Base-by-base conservation (phyloP, 768 basidiomycete genomes). In the Kwoniella dejecticola region DNA sequence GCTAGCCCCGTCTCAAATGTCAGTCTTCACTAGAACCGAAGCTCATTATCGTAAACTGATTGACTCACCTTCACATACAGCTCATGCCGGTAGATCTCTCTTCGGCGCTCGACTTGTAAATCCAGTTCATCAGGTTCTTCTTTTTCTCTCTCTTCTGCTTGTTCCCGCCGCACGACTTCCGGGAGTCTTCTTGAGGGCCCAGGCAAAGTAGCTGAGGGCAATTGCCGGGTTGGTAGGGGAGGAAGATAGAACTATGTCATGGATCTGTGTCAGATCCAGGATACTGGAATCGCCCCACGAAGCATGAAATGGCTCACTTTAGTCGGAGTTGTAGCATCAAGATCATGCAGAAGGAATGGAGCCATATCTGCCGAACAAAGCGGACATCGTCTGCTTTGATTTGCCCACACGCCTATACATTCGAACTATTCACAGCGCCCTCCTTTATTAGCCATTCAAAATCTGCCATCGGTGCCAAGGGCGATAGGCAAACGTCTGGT, bases 11-110 rank as follows among this genome's bases (percentile, higher is more conserved):
- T n/a, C n/a, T n/a, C n/a, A n/a, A n/a, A n/a, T n/a, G n/a, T n/a
- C n/a, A n/a, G n/a, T n/a, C n/a, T n/a, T n/a, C n/a, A n/a, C n/a
- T n/a, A n/a, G n/a, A n/a, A n/a, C n/a, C n/a, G n/a, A n/a, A n/a
- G n/a, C n/a, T n/a, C n/a, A n/a, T n/a, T n/a, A n/a, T n/a, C n/a
- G n/a, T n/a, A n/a, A n/a, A n/a, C n/a, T n/a, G n/a, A n/a, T n/a
- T n/a, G n/a, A n/a, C 84, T 44, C 55, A 91, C 92, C 84, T 95
- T 96, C 13, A 88, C 91, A 71, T 89, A 95, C 4, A 94, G 79
- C 61, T 85, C 79, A 64, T 90, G 86, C 41, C 84, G 81, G 73
- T 95, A 96, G 23, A 96, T 81, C 88, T 89, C 89, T 62, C 86
- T 82, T 46, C 93, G 82, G 64, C 83, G 84, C 30, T 83, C 82